These are phyloP conservation scores for Caryopteris hybrid DNA, from an alignment of 305 asterid genomes.

Conservation along the genomic window DNA sequence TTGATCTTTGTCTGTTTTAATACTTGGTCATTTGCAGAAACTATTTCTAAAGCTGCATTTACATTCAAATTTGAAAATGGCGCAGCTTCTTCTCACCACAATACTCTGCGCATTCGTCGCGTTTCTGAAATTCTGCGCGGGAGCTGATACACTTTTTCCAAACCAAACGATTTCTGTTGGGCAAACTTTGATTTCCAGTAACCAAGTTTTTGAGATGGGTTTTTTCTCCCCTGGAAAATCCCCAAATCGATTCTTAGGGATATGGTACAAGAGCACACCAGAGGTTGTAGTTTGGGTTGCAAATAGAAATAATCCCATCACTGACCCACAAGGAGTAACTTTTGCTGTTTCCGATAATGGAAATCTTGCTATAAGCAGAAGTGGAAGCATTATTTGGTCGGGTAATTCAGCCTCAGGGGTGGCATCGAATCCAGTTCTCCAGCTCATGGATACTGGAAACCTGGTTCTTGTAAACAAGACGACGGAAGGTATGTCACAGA, in stretches of 20 bases:
- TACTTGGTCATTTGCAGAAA: too few species aligned
- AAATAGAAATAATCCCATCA: constrained; percentile 21
- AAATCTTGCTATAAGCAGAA: constrained; percentile 12
- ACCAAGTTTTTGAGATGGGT: constrained; percentile 21
- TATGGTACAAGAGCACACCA: constrained; percentile 29
- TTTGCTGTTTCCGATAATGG: constrained; percentile 21
- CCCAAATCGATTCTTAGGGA: constrained; percentile 11
- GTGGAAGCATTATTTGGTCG: constrained; percentile 23
- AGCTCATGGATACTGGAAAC: constrained; percentile 32
- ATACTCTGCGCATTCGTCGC: too few species aligned
- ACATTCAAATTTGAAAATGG: too few species aligned
- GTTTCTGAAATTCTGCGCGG: too few species aligned
- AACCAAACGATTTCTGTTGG: background rate
- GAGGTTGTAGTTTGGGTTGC: constrained; percentile 31
- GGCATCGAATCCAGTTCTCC: constrained; percentile 20
- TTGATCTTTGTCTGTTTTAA: too few species aligned
- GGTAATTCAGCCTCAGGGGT: background rate
- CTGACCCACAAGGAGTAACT: background rate
- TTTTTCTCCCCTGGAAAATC: constrained; percentile 29
- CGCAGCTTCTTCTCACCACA: too few species aligned
- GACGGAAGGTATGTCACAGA: too few species aligned
- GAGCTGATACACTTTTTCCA: constrained; percentile 15
- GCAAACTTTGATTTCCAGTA: constrained; percentile 19
- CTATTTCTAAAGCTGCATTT: too few species aligned
- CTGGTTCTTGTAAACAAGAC: constrained; percentile 23